These are phyloP conservation scores for Candida sanyaensis DNA, from an alignment of 1,139 yeast genomes.

Conservation along the genomic window DNA sequence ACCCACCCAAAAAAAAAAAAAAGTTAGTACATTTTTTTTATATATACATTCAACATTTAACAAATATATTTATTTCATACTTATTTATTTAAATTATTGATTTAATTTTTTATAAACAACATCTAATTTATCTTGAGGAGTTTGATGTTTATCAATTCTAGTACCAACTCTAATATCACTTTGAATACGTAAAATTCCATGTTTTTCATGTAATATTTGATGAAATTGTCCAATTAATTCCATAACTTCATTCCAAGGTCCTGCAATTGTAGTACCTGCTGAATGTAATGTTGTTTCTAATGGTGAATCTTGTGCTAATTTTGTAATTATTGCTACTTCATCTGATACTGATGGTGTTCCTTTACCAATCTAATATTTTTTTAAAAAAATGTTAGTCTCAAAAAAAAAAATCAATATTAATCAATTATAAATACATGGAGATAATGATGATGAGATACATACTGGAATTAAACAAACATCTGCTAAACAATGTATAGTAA, in stretches of 20 bases:
- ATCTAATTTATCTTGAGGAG: slow-evolving; percentile 66
- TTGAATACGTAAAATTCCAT: slow-evolving; percentile 75
- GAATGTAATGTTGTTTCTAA: slow-evolving; percentile 75
- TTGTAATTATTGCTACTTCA: slow-evolving; percentile 71
- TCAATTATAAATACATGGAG: neutral
- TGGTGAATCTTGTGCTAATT: slow-evolving; percentile 58
- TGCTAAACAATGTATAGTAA: slow-evolving; percentile 68
- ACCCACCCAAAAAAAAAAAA: neutral
- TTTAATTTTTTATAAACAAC: slow-evolving; percentile 55
- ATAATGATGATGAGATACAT: slow-evolving; percentile 6
- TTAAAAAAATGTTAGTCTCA: slow-evolving; percentile 18
- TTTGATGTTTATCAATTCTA: slow-evolving; percentile 66
- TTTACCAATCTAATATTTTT: slow-evolving; percentile 66
- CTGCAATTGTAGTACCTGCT: slow-evolving; percentile 90
- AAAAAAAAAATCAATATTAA: neutral
- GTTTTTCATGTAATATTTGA: slow-evolving; percentile 58
- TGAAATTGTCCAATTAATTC: slow-evolving; percentile 78
- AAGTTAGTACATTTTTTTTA: neutral
- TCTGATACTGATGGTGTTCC: slow-evolving; percentile 75
- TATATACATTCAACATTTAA: too few relatives aligned
- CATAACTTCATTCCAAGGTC: slow-evolving; percentile 91
- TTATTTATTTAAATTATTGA: neutral
- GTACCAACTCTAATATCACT: slow-evolving; percentile 87
- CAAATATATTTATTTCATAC: neutral
- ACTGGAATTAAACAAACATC: slow-evolving; percentile 78